Evolutionary conservation across 148 eudicot genomes (phyloP).

Genomic region (Camellia japonica): DNA sequence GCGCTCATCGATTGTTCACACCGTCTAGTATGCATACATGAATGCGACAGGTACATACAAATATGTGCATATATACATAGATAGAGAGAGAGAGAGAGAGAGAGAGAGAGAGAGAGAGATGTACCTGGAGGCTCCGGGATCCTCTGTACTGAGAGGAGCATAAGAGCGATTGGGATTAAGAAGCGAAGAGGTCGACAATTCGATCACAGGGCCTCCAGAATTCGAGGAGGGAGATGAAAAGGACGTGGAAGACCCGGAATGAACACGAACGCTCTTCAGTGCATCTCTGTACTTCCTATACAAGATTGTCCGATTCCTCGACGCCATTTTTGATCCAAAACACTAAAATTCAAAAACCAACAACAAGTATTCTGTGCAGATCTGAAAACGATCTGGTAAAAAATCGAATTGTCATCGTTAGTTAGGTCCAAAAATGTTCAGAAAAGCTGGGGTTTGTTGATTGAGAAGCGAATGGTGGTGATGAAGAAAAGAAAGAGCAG

Average conservation of each 20-base stretch:
- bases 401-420: not conserved
- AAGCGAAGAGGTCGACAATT: slow-evolving; percentile 54
- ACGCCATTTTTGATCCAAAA: slow-evolving; percentile 46
- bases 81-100: not conserved
- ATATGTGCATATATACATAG: not conserved
- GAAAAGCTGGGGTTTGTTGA: not conserved
- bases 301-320: slow-evolving; percentile 64
- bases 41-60: not conserved
- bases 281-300: slow-evolving; percentile 69
- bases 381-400: slow-evolving; percentile 1
- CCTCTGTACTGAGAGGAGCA: slow-evolving; percentile 58
- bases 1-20: no score
- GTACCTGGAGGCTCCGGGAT: slow-evolving; percentile 59
- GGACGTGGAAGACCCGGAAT: slow-evolving; percentile 31
- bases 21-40: not conserved
- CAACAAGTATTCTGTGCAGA: not conserved
- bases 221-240: slow-evolving; percentile 21
- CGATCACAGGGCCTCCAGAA: slow-evolving; percentile 46
- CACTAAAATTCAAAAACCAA: not conserved
- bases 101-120: slow-evolving; percentile 6
- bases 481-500: not conserved
- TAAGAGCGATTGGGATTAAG: slow-evolving; percentile 58
- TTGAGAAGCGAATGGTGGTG: not conserved
- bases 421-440: not conserved
- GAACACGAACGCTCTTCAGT: slow-evolving; percentile 58